These are phyloP conservation scores for Nemania bipapillata DNA, from an alignment of 2,329 filamentous ascomycete species.

Conservation along the genomic window DNA sequence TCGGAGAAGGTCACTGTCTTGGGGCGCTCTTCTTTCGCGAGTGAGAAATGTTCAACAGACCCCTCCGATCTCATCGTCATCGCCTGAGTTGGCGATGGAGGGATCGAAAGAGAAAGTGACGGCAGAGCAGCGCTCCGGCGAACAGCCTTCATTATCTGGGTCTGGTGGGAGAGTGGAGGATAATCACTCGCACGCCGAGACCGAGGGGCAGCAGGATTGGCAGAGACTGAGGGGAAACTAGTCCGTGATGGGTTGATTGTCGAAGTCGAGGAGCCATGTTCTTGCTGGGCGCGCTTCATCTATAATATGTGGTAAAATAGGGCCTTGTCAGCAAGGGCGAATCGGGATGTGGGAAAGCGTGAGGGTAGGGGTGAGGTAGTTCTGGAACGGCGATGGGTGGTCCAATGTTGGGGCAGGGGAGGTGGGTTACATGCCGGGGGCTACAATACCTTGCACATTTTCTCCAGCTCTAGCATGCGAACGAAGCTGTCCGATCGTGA, in stretches of 20 bases:
- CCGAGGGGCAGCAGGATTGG: conserved; percentile 47
- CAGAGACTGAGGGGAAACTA: conserved; percentile 46
- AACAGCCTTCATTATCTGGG: conserved; percentile 52
- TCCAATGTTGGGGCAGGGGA: conserved; percentile 32
- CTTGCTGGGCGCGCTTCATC: conserved; percentile 54
- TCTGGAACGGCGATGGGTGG: conserved; percentile 30
- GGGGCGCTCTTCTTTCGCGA: conserved; percentile 47
- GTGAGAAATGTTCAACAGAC: conserved; percentile 35
- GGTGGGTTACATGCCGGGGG: conserved; percentile 48
- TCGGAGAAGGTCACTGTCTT: conserved; percentile 58
- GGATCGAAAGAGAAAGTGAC: conserved; percentile 51
- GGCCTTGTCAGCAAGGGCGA: conserved; percentile 45
- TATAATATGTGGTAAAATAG: conserved; percentile 49
- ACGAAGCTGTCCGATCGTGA: conserved; percentile 60
- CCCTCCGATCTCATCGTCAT: conserved; percentile 39
- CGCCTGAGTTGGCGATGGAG: conserved; percentile 44
- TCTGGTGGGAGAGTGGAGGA: conserved; percentile 51
- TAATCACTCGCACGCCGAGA: conserved; percentile 50
- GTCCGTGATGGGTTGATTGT: conserved; percentile 47
- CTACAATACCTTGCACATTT: conserved; percentile 65
- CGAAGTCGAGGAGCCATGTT: conserved; percentile 46
- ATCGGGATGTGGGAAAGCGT: conserved; percentile 45
- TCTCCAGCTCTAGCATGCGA: conserved; percentile 70
- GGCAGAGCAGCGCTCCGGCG: conserved; percentile 49
- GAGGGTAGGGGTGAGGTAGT: conserved; percentile 30